Conservation (phyloP, 331 rosid species). For the Erythrophleum ivorense region DNA sequence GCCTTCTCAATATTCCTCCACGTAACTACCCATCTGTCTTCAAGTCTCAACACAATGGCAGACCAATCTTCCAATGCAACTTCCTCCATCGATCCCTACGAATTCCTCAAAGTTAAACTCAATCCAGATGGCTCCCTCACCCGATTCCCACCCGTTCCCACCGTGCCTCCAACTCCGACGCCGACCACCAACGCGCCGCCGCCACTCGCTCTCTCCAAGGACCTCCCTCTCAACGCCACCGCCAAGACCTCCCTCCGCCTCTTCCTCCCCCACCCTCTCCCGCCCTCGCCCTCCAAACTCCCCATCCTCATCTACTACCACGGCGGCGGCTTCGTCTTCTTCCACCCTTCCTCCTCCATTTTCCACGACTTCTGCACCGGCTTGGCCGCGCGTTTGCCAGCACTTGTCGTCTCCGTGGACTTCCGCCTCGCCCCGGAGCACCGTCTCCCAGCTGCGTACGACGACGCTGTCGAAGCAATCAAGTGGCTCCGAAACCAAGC, state of each 20-base stretch:
- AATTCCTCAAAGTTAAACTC: constrained; percentile 49
- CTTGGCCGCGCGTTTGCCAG: constrained; percentile 45
- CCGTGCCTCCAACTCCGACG: constrained; percentile 31
- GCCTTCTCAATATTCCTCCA: no score
- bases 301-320: constrained; percentile 74
- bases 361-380: constrained; percentile 55
- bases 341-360: constrained; percentile 51
- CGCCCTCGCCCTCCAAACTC: constrained; percentile 42
- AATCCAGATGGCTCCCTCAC: constrained; percentile 70
- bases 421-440: constrained; percentile 85
- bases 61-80: constrained; percentile 22
- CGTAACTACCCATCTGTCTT: neutral
- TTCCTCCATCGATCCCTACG: constrained; percentile 50
- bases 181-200: neutral
- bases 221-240: constrained; percentile 51
- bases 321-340: constrained; percentile 90
- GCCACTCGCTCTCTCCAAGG: constrained; percentile 45
- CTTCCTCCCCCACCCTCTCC: constrained; percentile 60
- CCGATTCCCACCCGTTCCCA: constrained; percentile 38
- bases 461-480: constrained; percentile 70
- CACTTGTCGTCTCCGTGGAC: constrained; percentile 60
- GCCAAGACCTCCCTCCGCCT: constrained; percentile 65
- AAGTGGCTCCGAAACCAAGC: constrained; percentile 52
- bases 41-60: constrained; percentile 37
- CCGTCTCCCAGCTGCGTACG: constrained; percentile 88